Conservation (phyloP, 2,329 filamentous ascomycete genomes). For the Rhynchosporium secalis region DNA sequence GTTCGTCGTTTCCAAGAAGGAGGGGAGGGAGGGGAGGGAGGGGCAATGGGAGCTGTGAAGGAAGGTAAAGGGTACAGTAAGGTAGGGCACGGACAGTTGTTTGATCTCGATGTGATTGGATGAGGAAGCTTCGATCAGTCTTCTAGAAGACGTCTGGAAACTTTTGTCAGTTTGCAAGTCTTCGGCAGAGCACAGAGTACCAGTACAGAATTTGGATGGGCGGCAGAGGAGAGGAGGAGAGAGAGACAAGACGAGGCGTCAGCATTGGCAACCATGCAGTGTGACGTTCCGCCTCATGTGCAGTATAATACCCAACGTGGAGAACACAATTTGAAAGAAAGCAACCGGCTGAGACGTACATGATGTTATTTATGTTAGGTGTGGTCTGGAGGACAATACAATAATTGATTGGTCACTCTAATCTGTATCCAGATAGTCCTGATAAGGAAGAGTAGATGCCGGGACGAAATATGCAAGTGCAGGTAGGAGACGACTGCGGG, state of each 20-base stretch:
- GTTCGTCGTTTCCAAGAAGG: not conserved
- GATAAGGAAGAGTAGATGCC: not conserved
- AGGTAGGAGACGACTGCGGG: not conserved
- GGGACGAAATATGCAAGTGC: not conserved
- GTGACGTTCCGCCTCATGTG: not conserved
- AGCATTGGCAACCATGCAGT: not conserved
- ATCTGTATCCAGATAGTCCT: not conserved
- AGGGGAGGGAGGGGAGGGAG: constrained; percentile 2
- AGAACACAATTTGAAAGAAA: not conserved
- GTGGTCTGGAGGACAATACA: too few species aligned
- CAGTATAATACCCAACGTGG: not conserved
- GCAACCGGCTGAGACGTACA: not conserved
- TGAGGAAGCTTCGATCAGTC: constrained; percentile 10
- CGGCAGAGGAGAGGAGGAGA: not conserved
- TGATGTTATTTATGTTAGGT: not conserved
- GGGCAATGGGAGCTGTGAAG: constrained; percentile 9
- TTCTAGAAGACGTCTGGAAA: constrained; percentile 17
- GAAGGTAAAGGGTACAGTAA: not conserved
- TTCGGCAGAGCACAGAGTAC: constrained; percentile 4
- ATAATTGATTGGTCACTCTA: too few species aligned
- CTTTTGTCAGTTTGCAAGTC: constrained; percentile 3
- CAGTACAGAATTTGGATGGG: not conserved
- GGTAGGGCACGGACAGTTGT: not conserved
- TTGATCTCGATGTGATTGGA: not conserved
- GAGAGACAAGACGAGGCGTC: not conserved